Conservation (phyloP, 2,329 filamentous ascomycete genomes). For the Hypoxylon rubiginosum region DNA sequence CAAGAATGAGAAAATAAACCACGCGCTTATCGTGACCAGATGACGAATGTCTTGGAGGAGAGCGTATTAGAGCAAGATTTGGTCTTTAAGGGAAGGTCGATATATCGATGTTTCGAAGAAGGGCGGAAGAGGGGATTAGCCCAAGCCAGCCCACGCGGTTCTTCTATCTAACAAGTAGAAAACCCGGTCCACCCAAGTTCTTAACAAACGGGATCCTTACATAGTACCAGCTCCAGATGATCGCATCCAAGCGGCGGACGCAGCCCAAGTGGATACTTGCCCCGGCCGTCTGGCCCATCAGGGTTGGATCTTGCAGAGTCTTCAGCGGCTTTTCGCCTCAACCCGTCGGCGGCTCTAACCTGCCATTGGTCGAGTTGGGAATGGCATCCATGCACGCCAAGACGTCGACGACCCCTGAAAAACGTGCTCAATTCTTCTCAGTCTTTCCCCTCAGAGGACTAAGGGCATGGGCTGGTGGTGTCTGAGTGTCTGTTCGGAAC, state of each 20-base stretch:
- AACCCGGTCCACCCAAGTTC: too few species aligned
- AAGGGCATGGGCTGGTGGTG: slow-evolving; percentile 26
- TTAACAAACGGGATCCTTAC: slow-evolving; percentile 9
- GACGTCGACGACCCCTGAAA: slow-evolving; percentile 36
- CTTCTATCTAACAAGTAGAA: background rate
- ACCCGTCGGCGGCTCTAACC: slow-evolving; percentile 10
- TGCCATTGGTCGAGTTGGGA: slow-evolving; percentile 24
- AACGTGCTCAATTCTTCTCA: slow-evolving; percentile 54
- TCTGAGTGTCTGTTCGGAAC: slow-evolving; percentile 14
- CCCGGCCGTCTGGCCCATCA: slow-evolving; percentile 31
- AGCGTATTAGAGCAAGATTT: slow-evolving; percentile 44
- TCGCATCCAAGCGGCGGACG: slow-evolving; percentile 15
- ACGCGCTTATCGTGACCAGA: slow-evolving; percentile 6
- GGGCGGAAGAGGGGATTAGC: slow-evolving; percentile 1
- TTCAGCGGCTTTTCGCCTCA: slow-evolving; percentile 31
- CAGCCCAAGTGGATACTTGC: slow-evolving; percentile 35
- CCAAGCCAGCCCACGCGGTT: background rate
- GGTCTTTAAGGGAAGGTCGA: slow-evolving; percentile 31
- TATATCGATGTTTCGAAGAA: slow-evolving; percentile 11
- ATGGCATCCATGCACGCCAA: slow-evolving; percentile 39
- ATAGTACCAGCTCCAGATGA: slow-evolving; percentile 19
- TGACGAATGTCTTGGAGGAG: slow-evolving; percentile 28
- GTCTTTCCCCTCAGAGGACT: slow-evolving; percentile 35
- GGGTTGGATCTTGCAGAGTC: slow-evolving; percentile 19
- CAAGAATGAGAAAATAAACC: background rate